Percentiles rank a stretch among this genome's conserved stretches.
These are phyloP conservation scores for Xerocomus potaroensis DNA, from an alignment of 768 basidiomycete genomes.

Conservation along the genomic window DNA sequence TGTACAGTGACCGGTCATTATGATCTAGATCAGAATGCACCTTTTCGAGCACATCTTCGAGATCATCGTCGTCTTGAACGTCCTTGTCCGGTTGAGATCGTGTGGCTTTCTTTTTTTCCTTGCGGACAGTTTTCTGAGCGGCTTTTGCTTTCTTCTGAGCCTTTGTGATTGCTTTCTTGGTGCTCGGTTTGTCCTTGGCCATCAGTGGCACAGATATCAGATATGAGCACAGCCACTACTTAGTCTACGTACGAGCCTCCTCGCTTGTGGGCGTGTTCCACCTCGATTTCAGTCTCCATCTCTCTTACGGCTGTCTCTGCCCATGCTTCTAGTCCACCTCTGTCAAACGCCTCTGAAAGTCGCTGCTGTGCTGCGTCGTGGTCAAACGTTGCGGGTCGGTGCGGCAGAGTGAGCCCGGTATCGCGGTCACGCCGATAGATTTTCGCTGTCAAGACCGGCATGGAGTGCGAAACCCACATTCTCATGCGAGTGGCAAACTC, in stretches of 20 bases:
- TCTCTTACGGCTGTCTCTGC: slow-evolving; percentile 49
- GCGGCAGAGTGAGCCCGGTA: background rate
- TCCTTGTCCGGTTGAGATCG: slow-evolving; percentile 43
- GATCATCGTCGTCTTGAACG: slow-evolving; percentile 69
- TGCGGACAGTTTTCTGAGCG: slow-evolving; percentile 63
- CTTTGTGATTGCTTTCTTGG: slow-evolving; percentile 47
- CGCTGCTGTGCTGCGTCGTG: slow-evolving; percentile 47
- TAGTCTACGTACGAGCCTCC: background rate
- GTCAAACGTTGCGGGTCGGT: slow-evolving; percentile 9
- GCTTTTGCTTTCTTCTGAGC: slow-evolving; percentile 66
- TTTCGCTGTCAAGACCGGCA: slow-evolving; percentile 47
- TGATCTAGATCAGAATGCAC: slow-evolving; percentile 33
- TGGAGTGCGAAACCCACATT: slow-evolving; percentile 37
- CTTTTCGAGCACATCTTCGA: slow-evolving; percentile 80
- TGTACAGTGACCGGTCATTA: too few relatives aligned
- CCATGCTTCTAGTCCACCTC: slow-evolving; percentile 57
- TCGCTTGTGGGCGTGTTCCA: slow-evolving; percentile 38
- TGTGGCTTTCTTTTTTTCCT: slow-evolving; percentile 57
- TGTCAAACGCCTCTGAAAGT: slow-evolving; percentile 51
- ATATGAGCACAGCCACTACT: background rate
- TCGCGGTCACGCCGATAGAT: slow-evolving; percentile 45
- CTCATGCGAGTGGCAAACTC: slow-evolving; percentile 63
- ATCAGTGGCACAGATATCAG: slow-evolving; percentile 1
- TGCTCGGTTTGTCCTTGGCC: slow-evolving; percentile 16
- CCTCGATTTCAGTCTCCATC: slow-evolving; percentile 51